A percentile compares a stretch with the other conserved stretches of the same genome.
phyloP scores from a whole-genome alignment of 148 eudicot species.

The Heliosperma pusillum region DNA sequence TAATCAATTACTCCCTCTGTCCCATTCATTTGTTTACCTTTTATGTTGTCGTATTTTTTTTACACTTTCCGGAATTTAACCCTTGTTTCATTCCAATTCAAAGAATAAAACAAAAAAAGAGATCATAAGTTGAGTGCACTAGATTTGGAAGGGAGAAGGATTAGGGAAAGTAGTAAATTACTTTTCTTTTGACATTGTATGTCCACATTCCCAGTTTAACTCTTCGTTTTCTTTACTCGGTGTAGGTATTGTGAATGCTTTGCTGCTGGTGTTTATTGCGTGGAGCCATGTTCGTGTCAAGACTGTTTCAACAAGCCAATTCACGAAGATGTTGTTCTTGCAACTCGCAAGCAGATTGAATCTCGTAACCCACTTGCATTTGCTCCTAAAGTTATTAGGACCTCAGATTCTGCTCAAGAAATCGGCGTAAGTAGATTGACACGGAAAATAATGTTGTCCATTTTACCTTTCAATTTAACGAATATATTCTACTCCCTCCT shows the following conservation, averaged over 20 bases:
- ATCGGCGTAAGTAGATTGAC: slow-evolving; percentile 39
- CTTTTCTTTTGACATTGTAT: too few species aligned
- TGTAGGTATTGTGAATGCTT: slow-evolving; percentile 99
- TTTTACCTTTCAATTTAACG: too few species aligned
- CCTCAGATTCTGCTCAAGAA: slow-evolving; percentile 52
- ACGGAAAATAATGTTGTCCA: neutral
- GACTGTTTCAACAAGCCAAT: slow-evolving; percentile 97
- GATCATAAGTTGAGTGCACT: neutral
- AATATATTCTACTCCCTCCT: slow-evolving; percentile 10
- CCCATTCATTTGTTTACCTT: too few species aligned
- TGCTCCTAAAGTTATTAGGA: slow-evolving; percentile 93
- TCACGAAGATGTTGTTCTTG: slow-evolving; percentile 84
- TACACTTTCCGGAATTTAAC: too few species aligned
- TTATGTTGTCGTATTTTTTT: too few species aligned
- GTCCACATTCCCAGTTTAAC: slow-evolving; percentile 7
- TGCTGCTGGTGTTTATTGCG: slow-evolving; percentile 97
- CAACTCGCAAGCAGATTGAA: slow-evolving; percentile 94
- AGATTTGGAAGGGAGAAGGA: neutral
- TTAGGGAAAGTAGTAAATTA: neutral
- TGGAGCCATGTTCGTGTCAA: slow-evolving; percentile 94
- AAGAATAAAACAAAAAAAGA: too few species aligned
- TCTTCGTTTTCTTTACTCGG: slow-evolving; percentile 14
- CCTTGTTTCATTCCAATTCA: too few species aligned
- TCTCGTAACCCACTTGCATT: slow-evolving; percentile 97
- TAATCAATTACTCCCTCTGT: too few species aligned